Conservation (phyloP, 1,139 yeast genomes). For the Yamadazyma dushanensis region DNA sequence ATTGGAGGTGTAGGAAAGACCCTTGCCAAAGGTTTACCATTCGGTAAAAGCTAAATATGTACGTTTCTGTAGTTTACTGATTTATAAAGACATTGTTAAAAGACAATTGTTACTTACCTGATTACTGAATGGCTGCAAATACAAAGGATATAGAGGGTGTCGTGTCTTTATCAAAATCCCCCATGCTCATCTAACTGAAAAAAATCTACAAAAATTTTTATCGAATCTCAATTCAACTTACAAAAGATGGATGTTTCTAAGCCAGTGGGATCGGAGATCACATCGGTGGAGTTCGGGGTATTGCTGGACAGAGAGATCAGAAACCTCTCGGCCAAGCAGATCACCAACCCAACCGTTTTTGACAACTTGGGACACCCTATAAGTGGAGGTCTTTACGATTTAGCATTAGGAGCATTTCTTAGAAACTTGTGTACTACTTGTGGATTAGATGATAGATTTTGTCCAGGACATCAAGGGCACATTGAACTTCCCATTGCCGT, state of each 20-base stretch:
- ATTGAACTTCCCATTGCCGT: conserved; percentile 95
- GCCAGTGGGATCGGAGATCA: conserved; percentile 93
- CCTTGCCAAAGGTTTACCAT: conserved; percentile 37
- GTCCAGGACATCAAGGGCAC: conserved; percentile 99
- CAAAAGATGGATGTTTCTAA: conserved; percentile 83
- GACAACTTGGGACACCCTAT: conserved; percentile 97
- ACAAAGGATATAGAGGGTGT: no score
- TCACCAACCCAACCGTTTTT: conserved; percentile 91
- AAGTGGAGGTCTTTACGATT: conserved; percentile 89
- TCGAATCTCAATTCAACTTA: conserved; percentile 1
- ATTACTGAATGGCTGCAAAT: no score
- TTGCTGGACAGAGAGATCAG: conserved; percentile 81
- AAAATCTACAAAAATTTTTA: conserved; percentile 11
- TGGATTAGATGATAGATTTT: conserved; percentile 89
- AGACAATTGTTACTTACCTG: no score
- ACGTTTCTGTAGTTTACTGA: background rate
- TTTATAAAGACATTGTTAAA: background rate
- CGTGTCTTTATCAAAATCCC: background rate
- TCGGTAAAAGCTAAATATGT: conserved; percentile 15
- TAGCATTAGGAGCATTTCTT: conserved; percentile 90
- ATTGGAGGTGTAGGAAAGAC: conserved; percentile 45
- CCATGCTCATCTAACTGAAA: conserved; percentile 13
- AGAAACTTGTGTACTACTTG: conserved; percentile 91
- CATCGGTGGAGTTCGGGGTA: conserved; percentile 89
- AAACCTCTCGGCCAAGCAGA: conserved; percentile 86